Evolutionary conservation across 306 rosid genomes (phyloP).

Genomic region (Pueraria montana): DNA sequence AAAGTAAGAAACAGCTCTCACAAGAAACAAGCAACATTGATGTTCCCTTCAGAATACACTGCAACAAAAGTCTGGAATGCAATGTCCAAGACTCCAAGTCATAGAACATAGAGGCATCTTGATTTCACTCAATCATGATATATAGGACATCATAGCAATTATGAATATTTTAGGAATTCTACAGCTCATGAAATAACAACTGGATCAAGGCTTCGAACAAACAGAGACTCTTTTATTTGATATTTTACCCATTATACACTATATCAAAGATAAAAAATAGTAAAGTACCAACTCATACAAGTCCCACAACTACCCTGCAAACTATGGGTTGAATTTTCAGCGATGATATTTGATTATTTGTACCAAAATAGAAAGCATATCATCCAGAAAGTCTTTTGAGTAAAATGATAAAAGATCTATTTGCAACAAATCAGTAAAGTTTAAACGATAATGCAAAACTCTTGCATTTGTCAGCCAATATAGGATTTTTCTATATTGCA

Average conservation of each 20-base stretch:
- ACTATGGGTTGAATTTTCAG: not conserved
- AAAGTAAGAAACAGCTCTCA: constrained; percentile 16
- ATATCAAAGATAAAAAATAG: not conserved
- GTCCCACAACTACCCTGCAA: not conserved
- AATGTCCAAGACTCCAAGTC: not conserved
- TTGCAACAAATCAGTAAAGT: not conserved
- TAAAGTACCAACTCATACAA: not conserved
- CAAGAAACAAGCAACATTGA: constrained; percentile 1
- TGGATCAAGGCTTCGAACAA: not conserved
- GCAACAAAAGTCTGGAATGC: constrained; percentile 4
- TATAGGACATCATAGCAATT: no score
- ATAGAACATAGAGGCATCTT: not conserved
- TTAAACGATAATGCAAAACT: not conserved
- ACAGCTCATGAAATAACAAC: not conserved
- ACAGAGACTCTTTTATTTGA: not conserved
- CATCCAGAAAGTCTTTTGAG: not conserved
- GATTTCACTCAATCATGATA: no score
- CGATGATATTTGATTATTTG: not conserved
- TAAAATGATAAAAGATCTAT: not conserved
- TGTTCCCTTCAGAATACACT: not conserved
- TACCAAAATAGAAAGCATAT: not conserved
- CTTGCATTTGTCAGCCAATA: not conserved
- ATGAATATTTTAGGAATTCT: no score
- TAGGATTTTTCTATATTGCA: not conserved
- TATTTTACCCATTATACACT: not conserved